These are phyloP conservation scores for Yamadazyma tumulicola DNA, from an alignment of 805 yeast species.

Conservation along the genomic window DNA sequence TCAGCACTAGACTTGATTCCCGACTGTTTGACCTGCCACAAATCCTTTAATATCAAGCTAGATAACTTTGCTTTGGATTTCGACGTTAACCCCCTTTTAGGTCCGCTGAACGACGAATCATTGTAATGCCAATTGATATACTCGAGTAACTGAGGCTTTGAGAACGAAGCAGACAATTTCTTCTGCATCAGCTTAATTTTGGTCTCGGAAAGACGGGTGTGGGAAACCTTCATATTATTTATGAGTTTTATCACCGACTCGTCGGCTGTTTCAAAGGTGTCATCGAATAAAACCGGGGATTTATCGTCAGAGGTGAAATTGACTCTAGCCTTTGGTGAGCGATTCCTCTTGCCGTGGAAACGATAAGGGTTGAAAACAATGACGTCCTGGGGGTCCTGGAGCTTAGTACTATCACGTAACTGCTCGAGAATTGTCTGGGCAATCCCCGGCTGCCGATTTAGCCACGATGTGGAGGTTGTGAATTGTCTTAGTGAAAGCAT, in stretches of 20 bases:
- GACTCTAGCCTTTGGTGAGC: neutral
- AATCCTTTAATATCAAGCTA: conserved; percentile 8
- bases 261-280: neutral
- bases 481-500: no score
- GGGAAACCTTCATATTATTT: conserved; percentile 4
- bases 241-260: conserved; percentile 7
- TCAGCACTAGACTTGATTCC: conserved; percentile 21
- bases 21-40: conserved; percentile 13
- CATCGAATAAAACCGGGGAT: conserved; percentile 1
- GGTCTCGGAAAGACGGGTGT: conserved; percentile 4
- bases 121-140: conserved; percentile 8
- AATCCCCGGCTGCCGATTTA: no score
- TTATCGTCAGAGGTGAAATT: neutral
- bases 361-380: neutral
- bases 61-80: conserved; percentile 6
- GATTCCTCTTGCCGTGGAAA: neutral
- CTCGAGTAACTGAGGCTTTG: conserved; percentile 7
- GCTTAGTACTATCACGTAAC: neutral
- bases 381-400: conserved; percentile 15
- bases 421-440: no score
- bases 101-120: conserved; percentile 5
- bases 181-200: conserved; percentile 1
- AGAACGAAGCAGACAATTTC: conserved; percentile 8
- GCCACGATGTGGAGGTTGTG: no score
- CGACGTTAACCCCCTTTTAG: conserved; percentile 2